Evolutionary conservation across 169 alveolate species (phyloP), one percentile per base, ranked within the genome.

Genomic region (Plasmodium inui): DNA sequence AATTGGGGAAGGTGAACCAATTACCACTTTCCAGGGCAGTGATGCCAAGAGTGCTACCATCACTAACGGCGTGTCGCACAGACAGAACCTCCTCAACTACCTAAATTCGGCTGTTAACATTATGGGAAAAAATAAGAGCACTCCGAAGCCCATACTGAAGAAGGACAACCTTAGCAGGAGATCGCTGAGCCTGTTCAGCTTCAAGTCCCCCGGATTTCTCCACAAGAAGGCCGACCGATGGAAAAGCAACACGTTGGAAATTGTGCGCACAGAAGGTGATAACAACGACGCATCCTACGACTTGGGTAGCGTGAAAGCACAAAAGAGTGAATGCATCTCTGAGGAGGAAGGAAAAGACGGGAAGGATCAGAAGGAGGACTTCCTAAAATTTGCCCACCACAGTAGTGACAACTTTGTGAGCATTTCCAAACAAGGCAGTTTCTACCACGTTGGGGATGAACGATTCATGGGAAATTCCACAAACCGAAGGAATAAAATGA

Each of bases 181-280:
- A n/a, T 53, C 93, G 17, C 79, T 86, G 28, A 86, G 81, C 34
- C 39, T 86, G n/a, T 26, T 74, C 81, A 86, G 80, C 30, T 19
- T 86, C 22, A 76, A 53, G n/a, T 50, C 93, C 14, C n/a, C 22
- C 7, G 19, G 32, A 8, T 32, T 22, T 32, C n/a, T 30, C 37
- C 46, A 39, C 53, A 86, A 53, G 17, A 76, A 86, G 70, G 30
- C 28, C 1, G 41, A 14, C 3, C 41, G 67, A 32, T 46, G 78
- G 80, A 41, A 53, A 22, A 74, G 67, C 70, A 53, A 55, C 37
- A 57, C 84, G 26, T 32, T 86, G 37, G 93, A 76, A 46, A 10
- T 22, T 19, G 17, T 41, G 14, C 83, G 9, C 22, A 84, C 53
- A 34, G n/a, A 72, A 41, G 70, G 19, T 74, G 46, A 44, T 85